phyloP scores from a whole-genome alignment of 441 rosid species.

The Kokia cookei region DNA sequence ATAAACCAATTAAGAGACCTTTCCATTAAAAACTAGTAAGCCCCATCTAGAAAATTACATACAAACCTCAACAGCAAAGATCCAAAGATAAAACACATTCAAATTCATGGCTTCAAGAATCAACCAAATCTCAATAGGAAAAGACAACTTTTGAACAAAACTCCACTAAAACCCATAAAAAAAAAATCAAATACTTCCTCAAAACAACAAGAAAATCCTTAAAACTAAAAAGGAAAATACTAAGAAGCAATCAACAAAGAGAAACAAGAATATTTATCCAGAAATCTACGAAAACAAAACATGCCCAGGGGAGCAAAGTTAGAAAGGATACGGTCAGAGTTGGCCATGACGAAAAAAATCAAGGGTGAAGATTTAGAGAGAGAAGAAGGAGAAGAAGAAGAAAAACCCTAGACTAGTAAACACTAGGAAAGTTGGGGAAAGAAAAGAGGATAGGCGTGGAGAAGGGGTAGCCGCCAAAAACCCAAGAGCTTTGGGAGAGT shows the following conservation, averaged over 20 bases:
- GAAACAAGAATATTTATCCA: not conserved
- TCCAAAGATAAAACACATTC: not conserved
- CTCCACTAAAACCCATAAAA: not conserved
- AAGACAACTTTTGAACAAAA: not conserved
- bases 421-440: not conserved
- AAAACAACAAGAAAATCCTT: not conserved
- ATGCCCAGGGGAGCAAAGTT: conserved; percentile 38
- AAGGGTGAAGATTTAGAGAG: conserved; percentile 9
- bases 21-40: not conserved
- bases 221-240: not conserved
- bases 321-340: conserved; percentile 49
- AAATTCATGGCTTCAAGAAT: not conserved
- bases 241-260: not conserved
- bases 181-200: not conserved
- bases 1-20: not conserved
- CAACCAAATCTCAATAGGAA: not conserved
- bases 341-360: conserved; percentile 23
- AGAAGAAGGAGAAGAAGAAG: not conserved
- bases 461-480: conserved; percentile 39
- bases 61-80: not conserved
- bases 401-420: conserved; percentile 23
- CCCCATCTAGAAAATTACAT: not conserved
- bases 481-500: conserved; percentile 11
- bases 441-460: conserved; percentile 2
- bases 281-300: conserved; percentile 9